Evolutionary conservation across 306 rosid genomes (phyloP), one percentile per base, ranked within the genome.

Genomic region (Purshia tridentata): DNA sequence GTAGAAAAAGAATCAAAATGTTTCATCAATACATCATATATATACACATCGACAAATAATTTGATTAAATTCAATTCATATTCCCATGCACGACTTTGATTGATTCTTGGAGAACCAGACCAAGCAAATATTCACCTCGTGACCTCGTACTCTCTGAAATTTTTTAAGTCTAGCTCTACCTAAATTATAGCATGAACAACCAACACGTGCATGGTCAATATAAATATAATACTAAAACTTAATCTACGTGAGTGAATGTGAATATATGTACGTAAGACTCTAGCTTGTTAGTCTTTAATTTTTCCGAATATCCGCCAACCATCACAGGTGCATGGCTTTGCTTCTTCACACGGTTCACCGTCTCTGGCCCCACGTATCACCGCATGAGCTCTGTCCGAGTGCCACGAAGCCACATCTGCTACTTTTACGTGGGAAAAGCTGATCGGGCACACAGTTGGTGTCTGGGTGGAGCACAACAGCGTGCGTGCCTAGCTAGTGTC

Each of bases 401-500:
- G 72, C 83, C 78, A 72, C 72, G 80, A 60, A 80, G 67, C 56
- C 15, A 44, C 23, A 23, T 71, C 13, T 7, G 68, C 52, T 7
- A 9, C 40, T 20, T 53, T 23, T 58, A 8, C 0, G 3, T 35
- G 23, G 14, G 2, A 76, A 65, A 66, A 10, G 53, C 72, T 72
- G 71, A 72, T 8, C 41, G 35, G 56, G 15, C 80, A 71, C 89
- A 84, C 83, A 81, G 76, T 82, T 59, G 74, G 72, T 86, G 90
- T 78, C 82, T 62, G 77, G 80, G 41, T 29, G 51, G 55, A 70
- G 75, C 49, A 70, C 75, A 54, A 46, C 78, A 74, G 64, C 60
- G 77, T 65, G 82, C 54, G 79, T 66, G 85, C 74, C 64, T 56
- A 81, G 76, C 75, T 73, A 22, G 45, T 78, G 81, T 73, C 87